These are phyloP conservation scores for Colletotrichum australisinense DNA, from an alignment of 2,329 filamentous ascomycete species.

Conservation along the genomic window DNA sequence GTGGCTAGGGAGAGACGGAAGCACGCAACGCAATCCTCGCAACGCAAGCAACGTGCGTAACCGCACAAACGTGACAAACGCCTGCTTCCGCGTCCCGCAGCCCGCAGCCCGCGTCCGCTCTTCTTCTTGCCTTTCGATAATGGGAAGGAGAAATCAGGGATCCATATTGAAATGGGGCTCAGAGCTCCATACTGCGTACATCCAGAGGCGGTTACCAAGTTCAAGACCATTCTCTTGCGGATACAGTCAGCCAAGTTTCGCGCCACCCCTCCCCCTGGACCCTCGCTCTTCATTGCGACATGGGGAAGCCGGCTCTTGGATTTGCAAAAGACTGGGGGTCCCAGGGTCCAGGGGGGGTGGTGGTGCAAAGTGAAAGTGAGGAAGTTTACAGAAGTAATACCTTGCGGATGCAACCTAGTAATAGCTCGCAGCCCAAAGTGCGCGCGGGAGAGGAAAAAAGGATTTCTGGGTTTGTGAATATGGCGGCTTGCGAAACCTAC, in stretches of 20 bases:
- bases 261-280: neutral
- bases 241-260: neutral
- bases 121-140: neutral
- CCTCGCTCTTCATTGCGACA: constrained; percentile 22
- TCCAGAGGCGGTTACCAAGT: neutral
- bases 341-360: neutral
- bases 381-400: neutral
- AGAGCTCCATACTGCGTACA: neutral
- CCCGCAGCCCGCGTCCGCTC: neutral
- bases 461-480: neutral
- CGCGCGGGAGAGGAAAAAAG: constrained; percentile 1
- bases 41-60: neutral
- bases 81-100: neutral
- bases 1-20: neutral
- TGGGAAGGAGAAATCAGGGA: neutral
- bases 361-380: neutral
- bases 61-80: neutral
- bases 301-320: constrained; percentile 18
- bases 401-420: neutral
- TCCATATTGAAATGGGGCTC: neutral
- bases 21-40: neutral
- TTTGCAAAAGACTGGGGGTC: constrained; percentile 9
- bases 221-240: neutral
- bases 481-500: constrained; percentile 25
- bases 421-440: neutral